Conservation (phyloP, 257 asterid genomes). For the Solanum tacnaense region DNA sequence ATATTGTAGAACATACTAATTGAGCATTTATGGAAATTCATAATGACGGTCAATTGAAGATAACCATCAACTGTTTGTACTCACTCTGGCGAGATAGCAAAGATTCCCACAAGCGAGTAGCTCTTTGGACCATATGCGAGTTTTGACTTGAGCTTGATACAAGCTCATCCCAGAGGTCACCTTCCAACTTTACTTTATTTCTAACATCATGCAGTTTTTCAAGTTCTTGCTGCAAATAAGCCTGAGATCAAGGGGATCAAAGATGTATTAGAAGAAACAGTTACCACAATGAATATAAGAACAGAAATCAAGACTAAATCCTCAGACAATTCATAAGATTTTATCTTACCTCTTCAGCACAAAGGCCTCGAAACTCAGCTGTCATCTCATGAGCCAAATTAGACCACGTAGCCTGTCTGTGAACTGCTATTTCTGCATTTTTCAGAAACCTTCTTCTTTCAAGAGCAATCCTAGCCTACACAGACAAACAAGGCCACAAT, state of each 20-base stretch:
- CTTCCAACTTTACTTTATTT: conserved; percentile 93
- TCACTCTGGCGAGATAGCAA: conserved; percentile 90
- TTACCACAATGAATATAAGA: conserved; percentile 1
- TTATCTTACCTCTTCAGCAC: conserved; percentile 88
- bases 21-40: background rate
- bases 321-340: background rate
- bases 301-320: background rate
- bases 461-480: conserved; percentile 97
- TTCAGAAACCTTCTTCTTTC: conserved; percentile 91
- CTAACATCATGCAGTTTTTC: conserved; percentile 88
- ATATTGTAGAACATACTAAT: background rate
- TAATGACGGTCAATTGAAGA: background rate
- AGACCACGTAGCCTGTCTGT: conserved; percentile 90
- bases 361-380: conserved; percentile 94
- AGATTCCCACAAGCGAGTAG: conserved; percentile 96
- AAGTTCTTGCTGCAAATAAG: conserved; percentile 97
- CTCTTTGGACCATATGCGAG: conserved; percentile 96
- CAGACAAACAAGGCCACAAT: background rate
- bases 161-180: conserved; percentile 96
- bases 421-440: conserved; percentile 94
- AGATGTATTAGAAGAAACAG: background rate
- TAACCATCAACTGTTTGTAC: conserved; percentile 8
- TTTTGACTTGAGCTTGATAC: conserved; percentile 98
- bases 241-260: conserved; percentile 38
- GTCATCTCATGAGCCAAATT: conserved; percentile 99